Conservation (phyloP, 805 yeast genomes). For the Saccharomycopsis babjevae region DNA sequence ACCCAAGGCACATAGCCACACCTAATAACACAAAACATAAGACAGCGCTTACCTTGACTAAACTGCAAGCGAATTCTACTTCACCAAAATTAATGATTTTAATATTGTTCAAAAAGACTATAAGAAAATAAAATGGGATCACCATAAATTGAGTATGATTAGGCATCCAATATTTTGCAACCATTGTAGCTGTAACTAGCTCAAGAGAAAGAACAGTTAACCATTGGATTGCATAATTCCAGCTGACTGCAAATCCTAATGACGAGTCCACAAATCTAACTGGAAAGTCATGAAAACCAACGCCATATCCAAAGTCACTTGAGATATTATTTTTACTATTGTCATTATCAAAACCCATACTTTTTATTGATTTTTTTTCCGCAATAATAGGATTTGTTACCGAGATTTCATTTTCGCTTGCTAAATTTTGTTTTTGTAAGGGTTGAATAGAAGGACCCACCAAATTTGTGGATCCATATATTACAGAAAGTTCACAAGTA, state of each 20-base stretch:
- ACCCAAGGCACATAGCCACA: conserved; percentile 37
- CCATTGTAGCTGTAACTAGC: conserved; percentile 34
- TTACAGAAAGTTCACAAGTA: conserved; percentile 47
- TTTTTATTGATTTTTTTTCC: not conserved
- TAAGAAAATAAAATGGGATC: conserved; percentile 38
- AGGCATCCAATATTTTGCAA: conserved; percentile 41
- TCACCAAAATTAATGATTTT: conserved; percentile 34
- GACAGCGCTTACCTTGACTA: conserved; percentile 40
- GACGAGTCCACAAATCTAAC: conserved; percentile 35
- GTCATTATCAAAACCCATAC: not conserved
- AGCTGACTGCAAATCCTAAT: conserved; percentile 53
- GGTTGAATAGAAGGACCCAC: conserved; percentile 40
- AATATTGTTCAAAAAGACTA: conserved; percentile 38
- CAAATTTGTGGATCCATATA: conserved; percentile 34
- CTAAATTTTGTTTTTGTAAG: conserved; percentile 25
- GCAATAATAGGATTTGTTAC: no score
- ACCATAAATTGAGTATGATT: conserved; percentile 38
- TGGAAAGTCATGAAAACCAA: not conserved
- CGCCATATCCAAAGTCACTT: not conserved
- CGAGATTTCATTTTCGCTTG: no score
- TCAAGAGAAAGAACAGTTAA: conserved; percentile 33
- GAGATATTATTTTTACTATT: not conserved
- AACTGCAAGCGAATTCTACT: conserved; percentile 35
- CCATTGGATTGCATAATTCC: conserved; percentile 51
- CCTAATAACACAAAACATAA: conserved; percentile 46